A percentile compares a stretch with the other conserved stretches of the same genome.
Conservation (phyloP, 768 basidiomycete species). For the Clathrus columnatus region DNA sequence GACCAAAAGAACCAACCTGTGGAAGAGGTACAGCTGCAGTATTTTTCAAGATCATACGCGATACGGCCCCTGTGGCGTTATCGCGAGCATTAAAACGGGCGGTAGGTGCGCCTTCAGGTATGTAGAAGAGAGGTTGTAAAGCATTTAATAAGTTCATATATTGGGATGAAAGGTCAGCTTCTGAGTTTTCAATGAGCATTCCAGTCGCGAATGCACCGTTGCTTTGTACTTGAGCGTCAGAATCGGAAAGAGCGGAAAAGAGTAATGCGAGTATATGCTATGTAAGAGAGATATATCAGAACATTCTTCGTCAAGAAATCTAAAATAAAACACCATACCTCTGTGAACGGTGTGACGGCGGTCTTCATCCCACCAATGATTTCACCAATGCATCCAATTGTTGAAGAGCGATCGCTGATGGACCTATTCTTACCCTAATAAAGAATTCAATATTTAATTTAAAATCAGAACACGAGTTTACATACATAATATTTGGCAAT, state of each 20-base stretch:
- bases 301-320: no score
- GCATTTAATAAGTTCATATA: constrained; percentile 70
- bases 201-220: constrained; percentile 95
- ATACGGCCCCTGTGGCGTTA: constrained; percentile 93
- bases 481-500: constrained; percentile 89
- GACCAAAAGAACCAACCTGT: constrained; percentile 3
- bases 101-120: constrained; percentile 51
- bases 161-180: constrained; percentile 72
- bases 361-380: constrained; percentile 88
- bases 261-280: constrained; percentile 70
- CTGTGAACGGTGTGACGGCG: constrained; percentile 77
- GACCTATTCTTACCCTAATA: constrained; percentile 76
- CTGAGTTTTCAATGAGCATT: constrained; percentile 80
- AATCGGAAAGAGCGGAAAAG: constrained; percentile 71
- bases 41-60: constrained; percentile 79
- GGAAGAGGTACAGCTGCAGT: constrained; percentile 74
- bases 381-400: constrained; percentile 91
- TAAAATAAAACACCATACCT: constrained; percentile 21
- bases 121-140: constrained; percentile 73
- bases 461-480: constrained; percentile 11
- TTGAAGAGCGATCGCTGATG: constrained; percentile 83
- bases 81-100: constrained; percentile 80
- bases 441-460: background rate
- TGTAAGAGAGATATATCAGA: background rate
- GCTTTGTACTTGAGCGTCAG: constrained; percentile 88